phyloP scores from a whole-genome alignment of 2,329 filamentous ascomycete genomes.

The Fusarium sp. region DNA sequence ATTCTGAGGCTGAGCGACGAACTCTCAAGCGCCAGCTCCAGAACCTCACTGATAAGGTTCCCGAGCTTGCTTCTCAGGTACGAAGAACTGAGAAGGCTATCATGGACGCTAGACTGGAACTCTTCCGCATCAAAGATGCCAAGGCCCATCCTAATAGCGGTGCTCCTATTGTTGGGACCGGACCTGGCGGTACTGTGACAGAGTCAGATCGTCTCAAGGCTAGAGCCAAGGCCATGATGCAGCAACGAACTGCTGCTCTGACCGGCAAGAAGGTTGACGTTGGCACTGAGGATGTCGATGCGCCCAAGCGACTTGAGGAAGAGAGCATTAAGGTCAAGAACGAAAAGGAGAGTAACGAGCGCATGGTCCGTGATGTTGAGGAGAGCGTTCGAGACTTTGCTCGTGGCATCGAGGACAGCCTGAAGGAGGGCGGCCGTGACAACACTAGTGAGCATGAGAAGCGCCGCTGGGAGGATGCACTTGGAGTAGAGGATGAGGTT shows the following conservation, averaged over 20 bases:
- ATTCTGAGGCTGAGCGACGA: constrained; percentile 89
- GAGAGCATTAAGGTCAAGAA: constrained; percentile 83
- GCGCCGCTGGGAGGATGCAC: constrained; percentile 92
- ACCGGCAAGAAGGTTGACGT: constrained; percentile 82
- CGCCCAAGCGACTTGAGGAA: constrained; percentile 86
- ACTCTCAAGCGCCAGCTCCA: constrained; percentile 90
- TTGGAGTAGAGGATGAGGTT: constrained; percentile 96
- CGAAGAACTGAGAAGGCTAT: constrained; percentile 92
- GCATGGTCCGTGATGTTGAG: constrained; percentile 96
- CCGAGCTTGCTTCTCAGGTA: constrained; percentile 91
- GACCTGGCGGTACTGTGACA: constrained; percentile 88
- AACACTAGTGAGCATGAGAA: constrained; percentile 88
- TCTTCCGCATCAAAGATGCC: constrained; percentile 93
- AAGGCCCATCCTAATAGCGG: constrained; percentile 89
- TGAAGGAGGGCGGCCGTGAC: constrained; percentile 83
- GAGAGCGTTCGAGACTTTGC: constrained; percentile 93
- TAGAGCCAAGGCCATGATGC: constrained; percentile 97
- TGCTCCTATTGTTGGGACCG: constrained; percentile 86
- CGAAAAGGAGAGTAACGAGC: constrained; percentile 93
- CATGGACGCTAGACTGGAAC: constrained; percentile 87
- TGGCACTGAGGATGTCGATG: constrained; percentile 77
- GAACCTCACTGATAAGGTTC: constrained; percentile 86
- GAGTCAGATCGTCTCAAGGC: constrained; percentile 96
- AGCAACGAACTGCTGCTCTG: constrained; percentile 92
- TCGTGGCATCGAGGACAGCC: constrained; percentile 82